Percentiles rank a stretch among this genome's conserved stretches.
phyloP scores from a whole-genome alignment of 2,329 filamentous ascomycete genomes.

The Fusarium newnesense region DNA sequence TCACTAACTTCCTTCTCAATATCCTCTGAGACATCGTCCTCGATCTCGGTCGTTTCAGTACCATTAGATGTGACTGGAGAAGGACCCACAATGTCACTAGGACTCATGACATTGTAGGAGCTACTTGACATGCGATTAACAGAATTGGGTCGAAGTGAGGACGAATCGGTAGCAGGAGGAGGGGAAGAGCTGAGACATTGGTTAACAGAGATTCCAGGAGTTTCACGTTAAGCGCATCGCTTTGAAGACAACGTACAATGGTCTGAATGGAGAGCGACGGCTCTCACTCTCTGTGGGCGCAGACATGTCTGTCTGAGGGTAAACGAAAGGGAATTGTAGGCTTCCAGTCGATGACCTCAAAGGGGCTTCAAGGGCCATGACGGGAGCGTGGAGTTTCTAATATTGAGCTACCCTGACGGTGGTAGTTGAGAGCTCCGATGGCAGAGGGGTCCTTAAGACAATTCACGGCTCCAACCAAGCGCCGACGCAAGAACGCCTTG shows the following conservation, averaged over 20 bases:
- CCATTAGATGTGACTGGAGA: slow-evolving; percentile 88
- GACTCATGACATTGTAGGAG: slow-evolving; percentile 66
- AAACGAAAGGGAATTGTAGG: slow-evolving; percentile 52
- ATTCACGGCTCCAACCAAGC: slow-evolving; percentile 29
- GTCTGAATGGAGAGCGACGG: slow-evolving; percentile 59
- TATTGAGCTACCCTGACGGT: slow-evolving; percentile 23
- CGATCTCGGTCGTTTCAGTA: slow-evolving; percentile 85
- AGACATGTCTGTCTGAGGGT: slow-evolving; percentile 64
- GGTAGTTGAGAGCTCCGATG: slow-evolving; percentile 21
- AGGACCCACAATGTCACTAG: slow-evolving; percentile 78
- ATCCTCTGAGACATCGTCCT: slow-evolving; percentile 77
- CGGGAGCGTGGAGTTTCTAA: slow-evolving; percentile 20
- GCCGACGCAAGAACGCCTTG: slow-evolving; percentile 41
- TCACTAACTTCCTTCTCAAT: slow-evolving; percentile 49
- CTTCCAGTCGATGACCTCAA: slow-evolving; percentile 70
- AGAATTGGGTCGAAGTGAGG: slow-evolving; percentile 63
- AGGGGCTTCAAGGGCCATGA: slow-evolving; percentile 61
- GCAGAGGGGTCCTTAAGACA: slow-evolving; percentile 15
- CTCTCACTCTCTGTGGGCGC: slow-evolving; percentile 63
- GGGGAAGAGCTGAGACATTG: slow-evolving; percentile 48
- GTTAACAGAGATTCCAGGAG: slow-evolving; percentile 15
- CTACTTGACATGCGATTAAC: slow-evolving; percentile 60
- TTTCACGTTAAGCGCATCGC: neutral
- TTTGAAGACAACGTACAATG: slow-evolving; percentile 57
- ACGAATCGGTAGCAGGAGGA: slow-evolving; percentile 53